Evolutionary conservation across 352 stramenopile genomes (phyloP).

Genomic region (Globisporangium perplexum): DNA sequence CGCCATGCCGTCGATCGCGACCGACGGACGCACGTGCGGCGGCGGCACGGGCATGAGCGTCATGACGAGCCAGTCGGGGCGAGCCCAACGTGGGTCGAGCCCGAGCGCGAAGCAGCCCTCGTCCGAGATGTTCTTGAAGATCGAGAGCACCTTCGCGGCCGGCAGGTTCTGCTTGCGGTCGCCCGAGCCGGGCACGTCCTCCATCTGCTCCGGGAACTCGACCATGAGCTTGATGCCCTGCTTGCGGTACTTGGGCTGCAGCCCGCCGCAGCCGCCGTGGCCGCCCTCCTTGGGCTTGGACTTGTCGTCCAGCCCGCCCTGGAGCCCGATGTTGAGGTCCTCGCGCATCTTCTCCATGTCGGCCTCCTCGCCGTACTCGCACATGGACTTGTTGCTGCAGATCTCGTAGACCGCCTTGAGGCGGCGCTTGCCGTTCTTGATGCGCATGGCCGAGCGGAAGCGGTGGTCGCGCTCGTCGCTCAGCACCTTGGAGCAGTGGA

Average conservation of each 20-base stretch:
- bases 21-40: constrained; percentile 96
- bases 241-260: constrained; percentile 95
- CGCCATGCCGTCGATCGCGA: constrained; percentile 92
- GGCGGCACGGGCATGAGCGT: constrained; percentile 98
- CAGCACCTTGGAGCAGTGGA: constrained; percentile 95
- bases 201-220: constrained; percentile 94
- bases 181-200: constrained; percentile 89
- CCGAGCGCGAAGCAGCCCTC: constrained; percentile 95
- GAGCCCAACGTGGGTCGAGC: constrained; percentile 92
- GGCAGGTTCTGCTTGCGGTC: constrained; percentile 97
- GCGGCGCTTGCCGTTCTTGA: constrained; percentile 87
- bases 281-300: constrained; percentile 75
- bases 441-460: constrained; percentile 78
- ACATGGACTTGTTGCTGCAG: constrained; percentile 88
- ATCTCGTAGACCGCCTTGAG: constrained; percentile 95
- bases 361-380: constrained; percentile 77
- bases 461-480: constrained; percentile 88
- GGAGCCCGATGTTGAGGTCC: constrained; percentile 80
- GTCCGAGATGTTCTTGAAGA: constrained; percentile 97
- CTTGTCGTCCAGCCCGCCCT: constrained; percentile 80
- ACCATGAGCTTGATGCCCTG: constrained; percentile 94
- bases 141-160: constrained; percentile 93
- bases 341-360: constrained; percentile 89
- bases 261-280: constrained; percentile 74
- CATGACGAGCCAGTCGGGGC: constrained; percentile 98